Conservation (phyloP, 2,329 filamentous ascomycete species). For the Ophiostoma sp. region DNA sequence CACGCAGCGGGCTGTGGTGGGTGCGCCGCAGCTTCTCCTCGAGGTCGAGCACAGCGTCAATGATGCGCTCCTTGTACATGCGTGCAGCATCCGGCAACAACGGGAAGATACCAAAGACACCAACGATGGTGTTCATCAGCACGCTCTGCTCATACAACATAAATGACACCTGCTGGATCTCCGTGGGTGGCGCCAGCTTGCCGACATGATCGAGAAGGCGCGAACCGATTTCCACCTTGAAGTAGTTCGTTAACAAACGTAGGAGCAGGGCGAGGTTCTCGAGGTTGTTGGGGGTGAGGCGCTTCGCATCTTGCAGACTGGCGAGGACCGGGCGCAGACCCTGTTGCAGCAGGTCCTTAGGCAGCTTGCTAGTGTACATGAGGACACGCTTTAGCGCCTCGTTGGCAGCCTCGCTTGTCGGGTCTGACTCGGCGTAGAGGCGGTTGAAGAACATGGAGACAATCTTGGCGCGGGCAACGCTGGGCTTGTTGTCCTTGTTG, state of each 20-base stretch:
- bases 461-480: conserved; percentile 63
- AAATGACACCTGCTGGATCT: conserved; percentile 88
- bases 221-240: conserved; percentile 96
- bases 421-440: conserved; percentile 86
- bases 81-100: conserved; percentile 88
- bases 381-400: conserved; percentile 85
- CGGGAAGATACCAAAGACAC: conserved; percentile 96
- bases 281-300: conserved; percentile 82
- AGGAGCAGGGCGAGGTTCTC: conserved; percentile 88
- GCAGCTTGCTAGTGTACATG: conserved; percentile 83
- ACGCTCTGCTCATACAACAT: conserved; percentile 89
- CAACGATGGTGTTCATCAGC: conserved; percentile 91
- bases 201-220: conserved; percentile 93
- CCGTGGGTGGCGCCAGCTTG: conserved; percentile 76
- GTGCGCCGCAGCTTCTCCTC: conserved; percentile 84
- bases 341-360: conserved; percentile 92
- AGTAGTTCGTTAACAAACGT: conserved; percentile 93
- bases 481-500: conserved; percentile 60
- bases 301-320: conserved; percentile 90
- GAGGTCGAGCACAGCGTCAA: conserved; percentile 85
- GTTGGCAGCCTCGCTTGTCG: conserved; percentile 92
- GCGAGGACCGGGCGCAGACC: conserved; percentile 93
- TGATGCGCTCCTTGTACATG: conserved; percentile 84
- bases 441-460: conserved; percentile 98
- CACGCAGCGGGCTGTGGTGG: conserved; percentile 85